Evolutionary conservation across 371 early-diverging fungal genomes (phyloP), one percentile per base, ranked within the genome.

Genomic region (Enterocytospora artemiae): DNA sequence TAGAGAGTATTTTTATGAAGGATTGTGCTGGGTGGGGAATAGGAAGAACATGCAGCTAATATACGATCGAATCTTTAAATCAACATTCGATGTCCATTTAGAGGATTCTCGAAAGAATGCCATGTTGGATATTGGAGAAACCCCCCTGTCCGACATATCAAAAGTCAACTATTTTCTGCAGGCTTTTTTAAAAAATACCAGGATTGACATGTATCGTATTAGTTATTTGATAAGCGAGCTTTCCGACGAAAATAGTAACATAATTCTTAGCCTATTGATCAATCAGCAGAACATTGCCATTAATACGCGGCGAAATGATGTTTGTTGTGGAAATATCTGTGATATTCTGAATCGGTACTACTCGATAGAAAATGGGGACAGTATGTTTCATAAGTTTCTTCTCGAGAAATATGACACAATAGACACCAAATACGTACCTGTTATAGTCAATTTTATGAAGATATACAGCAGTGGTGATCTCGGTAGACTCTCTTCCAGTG

Each of bases 121-220:
- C n/a, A n/a, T n/a, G n/a, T n/a, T n/a, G n/a, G n/a, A n/a, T n/a
- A n/a, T n/a, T n/a, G n/a, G n/a, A n/a, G n/a, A n/a, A n/a, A n/a
- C n/a, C n/a, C n/a, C n/a, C 2, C 37, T 73, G 1, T 60, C 56
- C n/a, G 51, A 48, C n/a, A 63, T 64, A 31, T 43, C 36, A 52
- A 44, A 58, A 30, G 69, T 50, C 12, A 67, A 63, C 46, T 76
- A 70, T 59, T 66, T 76, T 32, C 62, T 76, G 20, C 58, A 64
- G 32, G 44, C 27, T 18, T 58, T 72, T 46, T 64, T 76, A 27
- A 33, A 50, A 14, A 37, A 49, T 12, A 64, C 9, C 7, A 7
- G 7, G 34, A 12, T 14, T 12, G 46, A 12, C 12, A 20, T 34
- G 55, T 7, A 25, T 7, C 7, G 31, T 14, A 44, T 12, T 33